These are phyloP conservation scores for Phytophthora pseudosyringae DNA, from an alignment of 352 stramenopile genomes.

Conservation along the genomic window DNA sequence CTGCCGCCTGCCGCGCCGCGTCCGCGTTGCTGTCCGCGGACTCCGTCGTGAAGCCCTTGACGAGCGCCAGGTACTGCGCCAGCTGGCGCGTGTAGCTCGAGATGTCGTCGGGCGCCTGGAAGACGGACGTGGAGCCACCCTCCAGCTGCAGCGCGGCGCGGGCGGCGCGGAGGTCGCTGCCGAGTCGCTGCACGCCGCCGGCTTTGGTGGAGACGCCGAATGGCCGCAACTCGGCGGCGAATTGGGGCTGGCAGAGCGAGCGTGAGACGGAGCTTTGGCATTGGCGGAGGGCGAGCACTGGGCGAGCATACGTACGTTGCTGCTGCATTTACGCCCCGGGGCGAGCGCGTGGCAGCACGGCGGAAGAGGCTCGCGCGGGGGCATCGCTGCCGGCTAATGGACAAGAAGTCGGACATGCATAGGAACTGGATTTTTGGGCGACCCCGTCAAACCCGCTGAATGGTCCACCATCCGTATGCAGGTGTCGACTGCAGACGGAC, in stretches of 20 bases:
- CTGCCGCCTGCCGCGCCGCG: slow-evolving; percentile 5
- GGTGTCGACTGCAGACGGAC: not conserved
- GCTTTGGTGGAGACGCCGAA: slow-evolving; percentile 39
- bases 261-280: not conserved
- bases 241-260: slow-evolving; percentile 37
- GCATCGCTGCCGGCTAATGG: slow-evolving; percentile 25
- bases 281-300: not conserved
- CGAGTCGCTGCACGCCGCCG: slow-evolving; percentile 47
- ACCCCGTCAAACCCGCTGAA: slow-evolving; percentile 1
- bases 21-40: slow-evolving; percentile 1
- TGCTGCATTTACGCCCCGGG: slow-evolving; percentile 43
- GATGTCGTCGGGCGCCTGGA: slow-evolving; percentile 29
- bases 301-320: slow-evolving; percentile 34
- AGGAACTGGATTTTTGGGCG: slow-evolving; percentile 21
- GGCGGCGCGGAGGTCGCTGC: slow-evolving; percentile 44
- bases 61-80: slow-evolving; percentile 55
- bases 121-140: not conserved
- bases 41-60: slow-evolving; percentile 58
- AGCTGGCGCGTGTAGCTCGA: slow-evolving; percentile 43
- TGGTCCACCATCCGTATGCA: not conserved
- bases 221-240: slow-evolving; percentile 51
- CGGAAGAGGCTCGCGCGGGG: slow-evolving; percentile 47
- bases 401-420: slow-evolving; percentile 6
- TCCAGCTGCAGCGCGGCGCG: slow-evolving; percentile 47
- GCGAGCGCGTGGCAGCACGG: slow-evolving; percentile 62